Conservation (phyloP, 257 asterid species). For the Cynanchum wilfordii region DNA sequence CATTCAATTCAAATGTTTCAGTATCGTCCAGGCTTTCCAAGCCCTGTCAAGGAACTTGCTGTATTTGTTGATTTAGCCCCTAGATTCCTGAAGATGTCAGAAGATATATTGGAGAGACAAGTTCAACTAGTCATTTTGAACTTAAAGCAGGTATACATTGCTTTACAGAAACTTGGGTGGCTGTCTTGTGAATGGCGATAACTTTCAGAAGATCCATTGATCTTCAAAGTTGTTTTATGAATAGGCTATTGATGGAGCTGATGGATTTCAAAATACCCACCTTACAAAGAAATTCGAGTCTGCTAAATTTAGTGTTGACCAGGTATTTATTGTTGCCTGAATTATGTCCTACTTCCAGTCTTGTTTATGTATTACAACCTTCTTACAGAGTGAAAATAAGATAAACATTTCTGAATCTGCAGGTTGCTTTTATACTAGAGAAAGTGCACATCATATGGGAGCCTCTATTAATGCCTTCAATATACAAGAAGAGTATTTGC, state of each 20-base stretch:
- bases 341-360: neutral
- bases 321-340: slow-evolving; percentile 39
- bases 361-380: slow-evolving; percentile 14
- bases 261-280: slow-evolving; percentile 92
- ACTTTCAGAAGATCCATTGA: slow-evolving; percentile 7
- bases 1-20: slow-evolving; percentile 36
- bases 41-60: slow-evolving; percentile 62
- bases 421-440: slow-evolving; percentile 96
- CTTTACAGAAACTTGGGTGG: neutral
- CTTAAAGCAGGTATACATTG: slow-evolving; percentile 56
- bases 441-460: slow-evolving; percentile 95
- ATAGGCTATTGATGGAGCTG: slow-evolving; percentile 91
- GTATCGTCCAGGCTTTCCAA: slow-evolving; percentile 88
- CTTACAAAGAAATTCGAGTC: slow-evolving; percentile 72
- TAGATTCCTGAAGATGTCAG: slow-evolving; percentile 74
- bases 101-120: slow-evolving; percentile 74
- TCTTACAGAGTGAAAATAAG: slow-evolving; percentile 12
- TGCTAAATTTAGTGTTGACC: slow-evolving; percentile 87
- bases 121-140: slow-evolving; percentile 63
- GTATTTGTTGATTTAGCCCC: slow-evolving; percentile 95
- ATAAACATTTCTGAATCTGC: slow-evolving; percentile 18
- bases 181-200: neutral
- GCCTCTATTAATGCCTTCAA: slow-evolving; percentile 67
- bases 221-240: slow-evolving; percentile 3
- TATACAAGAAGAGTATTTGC: slow-evolving; percentile 67